phyloP scores from a whole-genome alignment of 176 grass and related monocot genomes.

The Hordeum vulgare region DNA sequence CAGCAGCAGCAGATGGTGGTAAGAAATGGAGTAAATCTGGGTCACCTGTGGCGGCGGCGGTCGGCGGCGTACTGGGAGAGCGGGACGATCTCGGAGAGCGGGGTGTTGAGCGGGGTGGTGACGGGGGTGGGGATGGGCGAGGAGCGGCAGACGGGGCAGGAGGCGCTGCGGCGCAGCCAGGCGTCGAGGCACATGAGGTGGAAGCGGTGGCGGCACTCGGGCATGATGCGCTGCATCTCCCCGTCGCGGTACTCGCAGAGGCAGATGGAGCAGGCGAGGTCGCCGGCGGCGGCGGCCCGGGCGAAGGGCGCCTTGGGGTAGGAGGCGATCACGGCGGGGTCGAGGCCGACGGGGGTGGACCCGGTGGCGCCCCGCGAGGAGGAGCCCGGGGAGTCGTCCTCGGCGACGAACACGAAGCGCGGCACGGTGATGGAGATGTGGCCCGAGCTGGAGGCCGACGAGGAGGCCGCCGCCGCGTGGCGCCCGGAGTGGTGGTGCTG shows the following conservation, averaged over 20 bases:
- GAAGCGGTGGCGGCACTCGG: slow-evolving; percentile 90
- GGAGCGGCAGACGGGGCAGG: slow-evolving; percentile 83
- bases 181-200: slow-evolving; percentile 88
- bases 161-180: slow-evolving; percentile 82
- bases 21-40: not conserved
- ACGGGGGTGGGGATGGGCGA: slow-evolving; percentile 76
- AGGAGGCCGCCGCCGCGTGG: not conserved
- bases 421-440: slow-evolving; percentile 57
- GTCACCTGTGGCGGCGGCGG: slow-evolving; percentile 65
- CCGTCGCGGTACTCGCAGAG: slow-evolving; percentile 84
- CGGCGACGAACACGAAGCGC: slow-evolving; percentile 84
- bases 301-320: slow-evolving; percentile 81
- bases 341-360: slow-evolving; percentile 57
- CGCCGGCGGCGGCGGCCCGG: slow-evolving; percentile 33
- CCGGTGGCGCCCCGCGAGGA: slow-evolving; percentile 33
- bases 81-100: slow-evolving; percentile 83
- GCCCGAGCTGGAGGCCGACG: slow-evolving; percentile 44
- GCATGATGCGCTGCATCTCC: slow-evolving; percentile 89
- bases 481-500: not conserved
- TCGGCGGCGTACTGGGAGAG: slow-evolving; percentile 79
- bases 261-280: slow-evolving; percentile 74
- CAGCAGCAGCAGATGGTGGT: not conserved
- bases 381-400: slow-evolving; percentile 67
- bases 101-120: slow-evolving; percentile 67
- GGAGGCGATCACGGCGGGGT: slow-evolving; percentile 57